Conservation (phyloP, 306 rosid species). For the Quercus berberidifolia region DNA sequence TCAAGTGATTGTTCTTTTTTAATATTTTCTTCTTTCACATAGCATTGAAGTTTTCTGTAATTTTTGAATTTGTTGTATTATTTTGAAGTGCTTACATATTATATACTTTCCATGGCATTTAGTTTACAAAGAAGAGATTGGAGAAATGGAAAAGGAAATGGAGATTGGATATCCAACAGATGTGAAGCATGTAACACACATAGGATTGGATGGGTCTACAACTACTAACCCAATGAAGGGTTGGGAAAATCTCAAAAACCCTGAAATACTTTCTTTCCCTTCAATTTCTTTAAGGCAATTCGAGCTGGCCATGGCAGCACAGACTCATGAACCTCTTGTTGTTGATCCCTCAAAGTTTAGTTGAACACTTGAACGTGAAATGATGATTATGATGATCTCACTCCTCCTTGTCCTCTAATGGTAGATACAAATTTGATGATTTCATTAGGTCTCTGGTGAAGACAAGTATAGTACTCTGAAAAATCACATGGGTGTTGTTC, state of each 20-base stretch:
- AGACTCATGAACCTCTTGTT: conserved; percentile 36
- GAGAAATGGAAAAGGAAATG: conserved; percentile 55
- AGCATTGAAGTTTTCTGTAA: neutral
- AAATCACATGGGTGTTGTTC: neutral
- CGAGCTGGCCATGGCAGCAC: conserved; percentile 78
- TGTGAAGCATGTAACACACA: conserved; percentile 91
- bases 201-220: conserved; percentile 86
- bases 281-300: conserved; percentile 80
- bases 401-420: conserved; percentile 22
- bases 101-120: neutral
- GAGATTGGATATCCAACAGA: conserved; percentile 92
- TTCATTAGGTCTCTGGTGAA: neutral
- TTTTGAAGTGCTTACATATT: neutral
- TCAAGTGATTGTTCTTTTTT: no score
- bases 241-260: conserved; percentile 55
- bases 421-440: conserved; percentile 31
- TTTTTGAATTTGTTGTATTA: neutral
- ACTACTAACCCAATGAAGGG: conserved; percentile 48
- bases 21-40: neutral
- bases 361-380: conserved; percentile 5
- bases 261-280: conserved; percentile 59
- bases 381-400: neutral
- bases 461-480: neutral
- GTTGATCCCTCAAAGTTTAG: conserved; percentile 26
- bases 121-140: conserved; percentile 55